Evolutionary conservation across 2,329 filamentous ascomycete species (phyloP), one percentile per base, ranked within the genome.

Genomic region (Epichloe bromicola): DNA sequence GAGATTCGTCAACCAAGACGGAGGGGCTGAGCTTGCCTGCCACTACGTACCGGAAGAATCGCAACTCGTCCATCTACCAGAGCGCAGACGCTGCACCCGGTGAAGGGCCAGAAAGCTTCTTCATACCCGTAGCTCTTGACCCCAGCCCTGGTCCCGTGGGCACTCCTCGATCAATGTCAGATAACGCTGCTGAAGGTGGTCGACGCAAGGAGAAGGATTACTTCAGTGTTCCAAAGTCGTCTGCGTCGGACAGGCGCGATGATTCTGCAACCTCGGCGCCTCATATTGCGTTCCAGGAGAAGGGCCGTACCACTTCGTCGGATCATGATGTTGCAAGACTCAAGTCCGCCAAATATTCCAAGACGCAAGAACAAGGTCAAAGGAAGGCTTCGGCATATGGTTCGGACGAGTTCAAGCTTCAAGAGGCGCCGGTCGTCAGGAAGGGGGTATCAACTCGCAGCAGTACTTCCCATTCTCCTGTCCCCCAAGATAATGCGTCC

Each of bases 241-340:
- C 65, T 2, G 57, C 67, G 15, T 56, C 66, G 3, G 73, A 78
- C 48, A 74, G 68, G 57, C 73, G 72, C 46, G 61, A 60, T 15
- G 75, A 76, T 42, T 76, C 75, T 1, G 70, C 72, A 51, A 65
- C 70, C 53, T 78, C 82, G 2, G 89, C 87, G 15, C 88, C 89
- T n/a, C 89, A 95, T 61, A 95, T 95, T 59, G 86, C 88, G 20
- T 94, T 89, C 63, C 88, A 95, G 64, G 88, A 95, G 60, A 93
- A 90, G 66, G 80, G 80, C 2, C 79, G 86, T 2, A 63, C 67
- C 45, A 34, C 60, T 17, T 82, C 82, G 1, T 79, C 81, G 3
- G 79, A 83, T 11, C 69, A 80, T 23, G 73, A 79, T 33, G 76
- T 75, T 38, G 70, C 74, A 1, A 71, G 77, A 45, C 68, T 72